Evolutionary conservation across 768 basidiomycete genomes (phyloP), one percentile per base, ranked within the genome.

Genomic region (Mycena epipterygia): DNA sequence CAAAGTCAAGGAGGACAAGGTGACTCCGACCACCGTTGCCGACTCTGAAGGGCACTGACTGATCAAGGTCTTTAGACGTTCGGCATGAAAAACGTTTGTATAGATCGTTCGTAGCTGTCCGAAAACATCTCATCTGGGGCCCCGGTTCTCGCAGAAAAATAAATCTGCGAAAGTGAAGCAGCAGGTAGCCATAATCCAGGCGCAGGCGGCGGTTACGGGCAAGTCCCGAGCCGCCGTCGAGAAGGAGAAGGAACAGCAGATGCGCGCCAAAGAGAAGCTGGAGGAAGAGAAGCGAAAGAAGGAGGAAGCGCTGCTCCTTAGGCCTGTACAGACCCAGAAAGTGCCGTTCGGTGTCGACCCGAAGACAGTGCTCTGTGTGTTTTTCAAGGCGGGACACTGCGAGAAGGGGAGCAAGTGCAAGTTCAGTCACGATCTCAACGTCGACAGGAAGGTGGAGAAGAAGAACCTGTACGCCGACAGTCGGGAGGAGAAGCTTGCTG

Each of bases 391-490:
- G 16, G 97, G 97, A 5, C 87, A 83, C 57, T 99, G 97, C 78
- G 96, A 97, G 29, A 99, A 98, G 86, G 97, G 95, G 29, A 90
- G 75, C 79, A 95, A 95, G 84, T 99, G 98, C 85, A 98, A 97
- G 86, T 99, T 98, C 83, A 97, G 96, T 73, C 98, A 99, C 80
- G 92, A 99, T 84, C 76, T 91, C 68, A 88, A 98, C 74, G 89
- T 97, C 39, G 96, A 89, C 9, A 84, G 98, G 70, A 98, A 97
- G 81, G 93, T 94, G 53, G 94, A 96, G 79, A 99, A 99, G 89
- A 95, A 92, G 86, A 95, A 97, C 80, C 77, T 99, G 76, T 99
- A 99, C 80, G 91, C 90, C 78, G 98, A 99, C 80, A 85, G 79
- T 61, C 86, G 97, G 71, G 94, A 94, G 79, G 94, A 96, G 71